phyloP scores from a whole-genome alignment of 805 yeast genomes.

The Sungouiozyma intestinalis region DNA sequence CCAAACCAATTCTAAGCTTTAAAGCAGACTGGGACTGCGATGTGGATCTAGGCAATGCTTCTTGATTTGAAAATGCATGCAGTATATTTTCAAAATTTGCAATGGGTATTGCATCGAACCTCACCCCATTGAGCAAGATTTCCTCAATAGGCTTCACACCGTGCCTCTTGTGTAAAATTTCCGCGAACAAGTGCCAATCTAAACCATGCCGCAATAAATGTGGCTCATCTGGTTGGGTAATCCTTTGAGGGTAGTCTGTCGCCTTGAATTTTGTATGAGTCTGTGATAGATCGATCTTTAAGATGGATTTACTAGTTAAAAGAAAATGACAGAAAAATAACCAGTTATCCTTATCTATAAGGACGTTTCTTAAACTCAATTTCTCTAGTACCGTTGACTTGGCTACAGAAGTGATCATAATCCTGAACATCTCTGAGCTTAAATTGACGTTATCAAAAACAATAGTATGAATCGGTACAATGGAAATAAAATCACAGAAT shows the following conservation, averaged over 20 bases:
- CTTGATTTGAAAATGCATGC: constrained; percentile 39
- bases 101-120: constrained; percentile 38
- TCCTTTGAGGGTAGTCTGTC: constrained; percentile 1
- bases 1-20: constrained; percentile 53
- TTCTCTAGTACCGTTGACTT: constrained; percentile 59
- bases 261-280: constrained; percentile 31
- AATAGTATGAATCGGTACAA: constrained; percentile 69
- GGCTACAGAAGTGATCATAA: constrained; percentile 58
- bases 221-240: constrained; percentile 4
- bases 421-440: constrained; percentile 64
- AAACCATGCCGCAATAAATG: constrained; percentile 46
- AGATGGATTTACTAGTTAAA: constrained; percentile 46
- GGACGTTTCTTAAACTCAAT: constrained; percentile 65
- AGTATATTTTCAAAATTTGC: constrained; percentile 45
- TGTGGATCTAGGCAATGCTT: not conserved
- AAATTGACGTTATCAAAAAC: constrained; percentile 70
- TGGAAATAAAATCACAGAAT: constrained; percentile 75
- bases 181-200: constrained; percentile 73
- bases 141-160: constrained; percentile 53
- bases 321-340: constrained; percentile 64
- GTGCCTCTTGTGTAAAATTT: constrained; percentile 57
- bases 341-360: constrained; percentile 70
- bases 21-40: constrained; percentile 1
- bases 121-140: constrained; percentile 69
- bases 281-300: constrained; percentile 62